These are phyloP conservation scores for Trametes gibbosa DNA, from an alignment of 768 basidiomycete genomes.

Conservation along the genomic window DNA sequence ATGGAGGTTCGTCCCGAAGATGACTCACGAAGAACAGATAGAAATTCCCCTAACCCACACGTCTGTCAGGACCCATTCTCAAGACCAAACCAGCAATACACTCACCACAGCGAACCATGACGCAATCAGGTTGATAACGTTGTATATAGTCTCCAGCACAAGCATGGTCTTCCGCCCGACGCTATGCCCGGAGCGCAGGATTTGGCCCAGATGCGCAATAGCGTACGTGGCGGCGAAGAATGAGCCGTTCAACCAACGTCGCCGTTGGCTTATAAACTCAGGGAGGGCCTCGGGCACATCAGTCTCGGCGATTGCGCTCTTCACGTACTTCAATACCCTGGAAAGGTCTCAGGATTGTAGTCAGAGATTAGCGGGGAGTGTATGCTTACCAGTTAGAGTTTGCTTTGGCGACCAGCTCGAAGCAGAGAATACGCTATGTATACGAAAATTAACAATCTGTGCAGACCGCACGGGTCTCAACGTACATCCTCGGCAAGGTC, in stretches of 20 bases:
- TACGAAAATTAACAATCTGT: slow-evolving; percentile 24
- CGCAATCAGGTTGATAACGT: slow-evolving; percentile 82
- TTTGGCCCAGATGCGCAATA: slow-evolving; percentile 81
- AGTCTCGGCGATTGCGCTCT: slow-evolving; percentile 88
- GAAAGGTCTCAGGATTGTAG: slow-evolving; percentile 11
- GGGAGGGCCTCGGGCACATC: slow-evolving; percentile 92
- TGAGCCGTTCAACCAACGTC: slow-evolving; percentile 89
- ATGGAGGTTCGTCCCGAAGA: neutral
- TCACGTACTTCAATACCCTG: slow-evolving; percentile 97
- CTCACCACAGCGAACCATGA: slow-evolving; percentile 92
- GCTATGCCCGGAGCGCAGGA: slow-evolving; percentile 80
- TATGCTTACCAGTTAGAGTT: slow-evolving; percentile 69
- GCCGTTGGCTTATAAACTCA: slow-evolving; percentile 90
- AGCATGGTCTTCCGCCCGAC: slow-evolving; percentile 67
- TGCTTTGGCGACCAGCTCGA: slow-evolving; percentile 74
- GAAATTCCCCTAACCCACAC: slow-evolving; percentile 72
- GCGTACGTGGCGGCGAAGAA: slow-evolving; percentile 96
- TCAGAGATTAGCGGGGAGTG: neutral
- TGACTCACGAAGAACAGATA: slow-evolving; percentile 86
- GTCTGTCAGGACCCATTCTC: neutral
- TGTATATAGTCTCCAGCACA: slow-evolving; percentile 82
- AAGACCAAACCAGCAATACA: slow-evolving; percentile 5
- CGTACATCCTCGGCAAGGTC: slow-evolving; percentile 88
- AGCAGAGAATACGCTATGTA: slow-evolving; percentile 73
- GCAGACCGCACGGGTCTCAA: slow-evolving; percentile 3